Percentiles rank a stretch among this genome's conserved stretches.
phyloP scores from a whole-genome alignment of 495 filamentous ascomycete genomes.

The Hamigera avellanea region DNA sequence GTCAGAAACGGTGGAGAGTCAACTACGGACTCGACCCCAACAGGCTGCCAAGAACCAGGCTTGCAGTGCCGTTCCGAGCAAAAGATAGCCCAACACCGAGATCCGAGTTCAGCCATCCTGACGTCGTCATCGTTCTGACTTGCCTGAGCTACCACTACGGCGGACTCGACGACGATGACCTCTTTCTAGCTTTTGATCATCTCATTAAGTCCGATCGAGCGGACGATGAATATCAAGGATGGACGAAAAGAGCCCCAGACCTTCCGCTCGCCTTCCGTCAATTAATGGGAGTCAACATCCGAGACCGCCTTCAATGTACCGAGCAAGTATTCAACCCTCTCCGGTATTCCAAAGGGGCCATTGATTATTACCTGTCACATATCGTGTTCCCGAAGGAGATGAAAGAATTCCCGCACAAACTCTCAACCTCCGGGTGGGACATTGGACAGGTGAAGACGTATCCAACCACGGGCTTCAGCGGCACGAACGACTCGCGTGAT shows the following conservation, averaged over 20 bases:
- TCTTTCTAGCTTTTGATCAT: conserved; percentile 35
- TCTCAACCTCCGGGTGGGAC: conserved; percentile 64
- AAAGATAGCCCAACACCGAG: conserved; percentile 53
- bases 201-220: conserved; percentile 46
- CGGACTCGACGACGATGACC: conserved; percentile 43
- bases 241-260: conserved; percentile 27
- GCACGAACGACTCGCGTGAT: conserved; percentile 54
- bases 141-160: conserved; percentile 58
- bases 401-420: conserved; percentile 51
- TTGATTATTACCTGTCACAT: conserved; percentile 53
- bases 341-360: conserved; percentile 33
- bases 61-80: conserved; percentile 60
- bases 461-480: conserved; percentile 55
- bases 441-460: conserved; percentile 35
- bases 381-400: conserved; percentile 57
- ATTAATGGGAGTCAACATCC: conserved; percentile 46
- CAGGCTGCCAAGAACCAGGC: conserved; percentile 31
- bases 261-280: conserved; percentile 30
- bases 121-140: conserved; percentile 57
- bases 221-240: conserved; percentile 39
- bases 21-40: conserved; percentile 19
- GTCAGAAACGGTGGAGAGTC: conserved; percentile 53
- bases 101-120: conserved; percentile 66
- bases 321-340: conserved; percentile 40
- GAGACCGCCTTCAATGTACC: conserved; percentile 32